Conservation (phyloP, 495 filamentous ascomycete genomes). For the Penicillium verhagenii region DNA sequence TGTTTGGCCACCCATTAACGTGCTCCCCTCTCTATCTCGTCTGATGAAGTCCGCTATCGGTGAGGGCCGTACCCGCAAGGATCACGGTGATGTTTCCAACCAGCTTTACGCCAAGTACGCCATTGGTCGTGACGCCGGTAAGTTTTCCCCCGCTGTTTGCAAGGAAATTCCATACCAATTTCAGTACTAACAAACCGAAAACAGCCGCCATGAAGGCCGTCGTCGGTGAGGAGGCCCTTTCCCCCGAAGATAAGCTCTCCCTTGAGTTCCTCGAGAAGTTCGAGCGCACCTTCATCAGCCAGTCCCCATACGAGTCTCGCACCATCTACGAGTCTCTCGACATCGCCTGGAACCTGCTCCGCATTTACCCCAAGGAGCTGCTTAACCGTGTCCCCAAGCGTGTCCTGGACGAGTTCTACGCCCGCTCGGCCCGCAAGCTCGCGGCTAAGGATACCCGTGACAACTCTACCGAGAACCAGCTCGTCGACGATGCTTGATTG, state of each 20-base stretch:
- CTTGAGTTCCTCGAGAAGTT: slow-evolving; percentile 99
- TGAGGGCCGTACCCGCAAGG: slow-evolving; percentile 89
- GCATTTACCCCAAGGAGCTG: slow-evolving; percentile 95
- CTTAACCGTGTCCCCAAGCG: slow-evolving; percentile 97
- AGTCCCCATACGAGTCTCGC: slow-evolving; percentile 87
- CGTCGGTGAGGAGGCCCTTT: slow-evolving; percentile 95
- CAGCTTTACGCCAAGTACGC: slow-evolving; percentile 99
- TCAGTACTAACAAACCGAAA: slow-evolving; percentile 8
- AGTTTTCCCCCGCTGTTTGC: slow-evolving; percentile 23
- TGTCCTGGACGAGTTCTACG: slow-evolving; percentile 89
- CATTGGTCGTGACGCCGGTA: slow-evolving; percentile 88
- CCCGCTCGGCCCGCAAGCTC: slow-evolving; percentile 58
- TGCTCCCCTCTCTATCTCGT: slow-evolving; percentile 95
- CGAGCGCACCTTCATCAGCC: slow-evolving; percentile 87
- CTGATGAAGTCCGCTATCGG: slow-evolving; percentile 99
- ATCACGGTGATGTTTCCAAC: slow-evolving; percentile 98
- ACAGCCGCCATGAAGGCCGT: slow-evolving; percentile 97
- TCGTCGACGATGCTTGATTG: slow-evolving; percentile 62
- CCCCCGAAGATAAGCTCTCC: slow-evolving; percentile 93
- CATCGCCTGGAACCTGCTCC: slow-evolving; percentile 90
- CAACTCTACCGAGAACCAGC: slow-evolving; percentile 55
- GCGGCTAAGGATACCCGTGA: slow-evolving; percentile 70
- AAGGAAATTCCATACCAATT: too few relatives aligned
- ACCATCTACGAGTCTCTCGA: slow-evolving; percentile 91
- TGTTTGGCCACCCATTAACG: slow-evolving; percentile 98